phyloP scores from a whole-genome alignment of 2,329 filamentous ascomycete genomes.

The Plectosphaerella cucumerina region DNA sequence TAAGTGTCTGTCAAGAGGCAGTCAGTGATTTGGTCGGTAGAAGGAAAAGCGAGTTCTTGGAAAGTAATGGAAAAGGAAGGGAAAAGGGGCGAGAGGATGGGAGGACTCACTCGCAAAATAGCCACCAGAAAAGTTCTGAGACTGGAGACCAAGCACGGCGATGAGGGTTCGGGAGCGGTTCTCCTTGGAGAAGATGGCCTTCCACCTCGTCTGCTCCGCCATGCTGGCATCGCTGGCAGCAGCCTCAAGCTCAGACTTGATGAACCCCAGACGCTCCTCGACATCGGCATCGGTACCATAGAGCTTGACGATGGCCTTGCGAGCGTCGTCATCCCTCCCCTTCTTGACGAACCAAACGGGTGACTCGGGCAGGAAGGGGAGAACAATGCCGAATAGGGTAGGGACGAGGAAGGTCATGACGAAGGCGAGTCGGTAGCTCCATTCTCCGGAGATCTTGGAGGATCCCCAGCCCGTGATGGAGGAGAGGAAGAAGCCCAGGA shows the following conservation, averaged over 20 bases:
- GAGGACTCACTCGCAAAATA: slow-evolving; percentile 22
- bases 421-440: slow-evolving; percentile 21
- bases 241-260: slow-evolving; percentile 20
- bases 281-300: slow-evolving; percentile 16
- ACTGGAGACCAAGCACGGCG: slow-evolving; percentile 19
- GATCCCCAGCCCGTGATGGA: slow-evolving; percentile 20
- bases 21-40: not conserved
- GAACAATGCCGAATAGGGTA: slow-evolving; percentile 15
- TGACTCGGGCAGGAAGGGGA: slow-evolving; percentile 21
- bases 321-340: slow-evolving; percentile 19
- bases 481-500: slow-evolving; percentile 22
- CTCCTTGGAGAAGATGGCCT: slow-evolving; percentile 22
- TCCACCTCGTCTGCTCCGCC: slow-evolving; percentile 22
- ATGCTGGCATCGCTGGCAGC: slow-evolving; percentile 15
- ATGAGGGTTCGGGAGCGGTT: slow-evolving; percentile 18
- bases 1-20: slow-evolving; percentile 16
- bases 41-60: no score
- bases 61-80: not conserved
- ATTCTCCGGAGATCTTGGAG: slow-evolving; percentile 19
- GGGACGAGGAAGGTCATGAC: slow-evolving; percentile 23
- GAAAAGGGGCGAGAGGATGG: not conserved
- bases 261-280: slow-evolving; percentile 17
- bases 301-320: slow-evolving; percentile 19
- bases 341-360: slow-evolving; percentile 24
- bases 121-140: slow-evolving; percentile 23